A percentile compares a stretch with the other conserved stretches of the same genome.
phyloP scores from a whole-genome alignment of 495 filamentous ascomycete species.

The Copromyces sp. region DNA sequence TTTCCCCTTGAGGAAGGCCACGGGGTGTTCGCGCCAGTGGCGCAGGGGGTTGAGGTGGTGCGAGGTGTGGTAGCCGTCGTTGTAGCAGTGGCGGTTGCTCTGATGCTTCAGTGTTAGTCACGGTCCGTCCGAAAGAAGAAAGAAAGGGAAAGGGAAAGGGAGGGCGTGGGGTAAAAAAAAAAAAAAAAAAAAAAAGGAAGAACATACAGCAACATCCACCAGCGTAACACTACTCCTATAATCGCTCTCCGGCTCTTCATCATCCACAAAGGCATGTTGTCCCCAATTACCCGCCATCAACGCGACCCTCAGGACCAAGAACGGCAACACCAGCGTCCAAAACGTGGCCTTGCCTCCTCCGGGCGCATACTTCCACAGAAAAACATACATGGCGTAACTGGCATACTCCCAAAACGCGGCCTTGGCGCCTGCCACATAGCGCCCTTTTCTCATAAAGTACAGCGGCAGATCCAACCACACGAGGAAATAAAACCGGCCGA shows the following conservation, averaged over 20 bases:
- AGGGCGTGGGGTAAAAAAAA: too few species aligned
- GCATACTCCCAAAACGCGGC: slow-evolving; percentile 46
- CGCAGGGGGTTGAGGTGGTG: slow-evolving; percentile 65
- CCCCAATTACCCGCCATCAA: slow-evolving; percentile 76
- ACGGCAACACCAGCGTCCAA: slow-evolving; percentile 46
- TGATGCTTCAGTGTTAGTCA: slow-evolving; percentile 13
- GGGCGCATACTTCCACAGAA: not conserved
- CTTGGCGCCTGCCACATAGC: slow-evolving; percentile 39
- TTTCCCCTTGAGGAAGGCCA: slow-evolving; percentile 51
- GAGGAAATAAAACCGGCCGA: slow-evolving; percentile 60
- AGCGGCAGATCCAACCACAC: slow-evolving; percentile 64
- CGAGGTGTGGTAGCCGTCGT: slow-evolving; percentile 72
- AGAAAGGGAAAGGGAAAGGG: not conserved
- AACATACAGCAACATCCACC: slow-evolving; percentile 58
- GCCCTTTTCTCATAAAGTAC: slow-evolving; percentile 55
- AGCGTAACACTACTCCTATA: slow-evolving; percentile 60
- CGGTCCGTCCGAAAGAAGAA: not conserved
- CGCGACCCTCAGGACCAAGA: slow-evolving; percentile 50
- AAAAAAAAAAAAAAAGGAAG: not conserved
- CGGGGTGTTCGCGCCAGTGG: slow-evolving; percentile 68
- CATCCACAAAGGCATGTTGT: slow-evolving; percentile 66
- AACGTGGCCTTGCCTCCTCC: slow-evolving; percentile 27
- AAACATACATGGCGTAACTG: slow-evolving; percentile 27
- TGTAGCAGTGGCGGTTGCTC: slow-evolving; percentile 68
- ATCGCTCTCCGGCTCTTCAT: slow-evolving; percentile 58